Conservation (phyloP, 768 basidiomycete species). For the Phaeotremella skinneri region DNA sequence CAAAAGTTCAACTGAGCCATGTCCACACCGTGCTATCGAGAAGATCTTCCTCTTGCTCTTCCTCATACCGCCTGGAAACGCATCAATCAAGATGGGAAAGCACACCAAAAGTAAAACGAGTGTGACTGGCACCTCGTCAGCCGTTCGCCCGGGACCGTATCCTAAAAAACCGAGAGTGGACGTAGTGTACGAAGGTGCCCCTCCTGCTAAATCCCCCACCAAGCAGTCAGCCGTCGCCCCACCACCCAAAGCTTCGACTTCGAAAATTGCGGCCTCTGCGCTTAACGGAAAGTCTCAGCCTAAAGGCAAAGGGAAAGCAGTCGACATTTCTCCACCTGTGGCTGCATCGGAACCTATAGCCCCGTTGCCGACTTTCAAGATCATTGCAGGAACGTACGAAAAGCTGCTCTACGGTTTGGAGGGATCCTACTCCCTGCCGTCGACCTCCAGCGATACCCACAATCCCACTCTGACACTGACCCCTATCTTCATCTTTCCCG, state of each 20-base stretch:
- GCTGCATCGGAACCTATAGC: neutral
- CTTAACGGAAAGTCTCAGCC: constrained; percentile 13
- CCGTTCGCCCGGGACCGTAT: constrained; percentile 31
- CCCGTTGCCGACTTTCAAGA: constrained; percentile 63
- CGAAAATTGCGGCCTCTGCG: constrained; percentile 1
- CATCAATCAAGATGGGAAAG: constrained; percentile 34
- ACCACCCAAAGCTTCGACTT: neutral
- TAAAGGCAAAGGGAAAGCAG: constrained; percentile 36
- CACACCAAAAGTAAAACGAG: constrained; percentile 17
- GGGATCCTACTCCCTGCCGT: constrained; percentile 54
- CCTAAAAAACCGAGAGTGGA: constrained; percentile 37
- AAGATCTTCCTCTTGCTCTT: no score
- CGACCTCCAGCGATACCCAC: constrained; percentile 39
- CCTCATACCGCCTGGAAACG: no score
- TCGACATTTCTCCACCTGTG: neutral
- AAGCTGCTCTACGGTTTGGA: constrained; percentile 89
- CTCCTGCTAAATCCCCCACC: constrained; percentile 1
- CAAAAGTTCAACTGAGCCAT: neutral
- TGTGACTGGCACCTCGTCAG: neutral
- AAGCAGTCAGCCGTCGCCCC: constrained; percentile 4
- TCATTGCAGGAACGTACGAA: constrained; percentile 93
- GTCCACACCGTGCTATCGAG: neutral
- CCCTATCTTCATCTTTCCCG: constrained; percentile 94
- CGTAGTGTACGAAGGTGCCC: constrained; percentile 32
- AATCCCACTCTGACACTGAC: constrained; percentile 56